Conservation (phyloP, 129 eudicot species). For the Chrysanthemum makinoi region DNA sequence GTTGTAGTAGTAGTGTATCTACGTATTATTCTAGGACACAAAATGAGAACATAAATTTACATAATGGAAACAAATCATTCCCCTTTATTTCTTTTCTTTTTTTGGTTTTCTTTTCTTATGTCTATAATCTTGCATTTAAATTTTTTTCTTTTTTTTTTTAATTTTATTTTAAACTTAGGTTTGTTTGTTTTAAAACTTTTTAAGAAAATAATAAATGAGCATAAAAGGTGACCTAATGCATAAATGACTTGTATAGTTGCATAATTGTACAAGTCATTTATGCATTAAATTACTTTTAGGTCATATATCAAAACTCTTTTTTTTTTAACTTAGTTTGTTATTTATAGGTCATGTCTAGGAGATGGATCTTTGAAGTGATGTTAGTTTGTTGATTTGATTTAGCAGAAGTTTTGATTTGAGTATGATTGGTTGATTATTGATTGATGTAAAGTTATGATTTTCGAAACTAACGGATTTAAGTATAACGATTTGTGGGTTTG, state of each 20-base stretch:
- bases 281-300: too few species aligned
- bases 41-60: constrained; percentile 30
- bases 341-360: background rate
- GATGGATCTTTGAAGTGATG: too few species aligned
- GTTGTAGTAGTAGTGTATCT: too few species aligned
- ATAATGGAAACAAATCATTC: constrained; percentile 34
- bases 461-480: background rate
- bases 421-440: background rate
- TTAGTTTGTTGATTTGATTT: background rate
- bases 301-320: too few species aligned
- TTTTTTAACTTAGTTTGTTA: too few species aligned
- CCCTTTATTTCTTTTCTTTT: background rate
- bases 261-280: too few species aligned
- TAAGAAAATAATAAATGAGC: too few species aligned
- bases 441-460: background rate
- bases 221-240: too few species aligned
- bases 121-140: background rate
- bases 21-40: constrained; percentile 38
- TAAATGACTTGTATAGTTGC: too few species aligned
- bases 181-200: too few species aligned
- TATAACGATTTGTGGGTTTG: background rate
- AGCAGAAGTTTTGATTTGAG: background rate
- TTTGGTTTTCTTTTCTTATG: constrained; percentile 12
- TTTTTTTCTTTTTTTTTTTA: background rate
- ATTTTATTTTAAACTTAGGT: background rate